These are phyloP conservation scores for Rubroboletus satanas DNA, from an alignment of 768 basidiomycete genomes.

Conservation along the genomic window DNA sequence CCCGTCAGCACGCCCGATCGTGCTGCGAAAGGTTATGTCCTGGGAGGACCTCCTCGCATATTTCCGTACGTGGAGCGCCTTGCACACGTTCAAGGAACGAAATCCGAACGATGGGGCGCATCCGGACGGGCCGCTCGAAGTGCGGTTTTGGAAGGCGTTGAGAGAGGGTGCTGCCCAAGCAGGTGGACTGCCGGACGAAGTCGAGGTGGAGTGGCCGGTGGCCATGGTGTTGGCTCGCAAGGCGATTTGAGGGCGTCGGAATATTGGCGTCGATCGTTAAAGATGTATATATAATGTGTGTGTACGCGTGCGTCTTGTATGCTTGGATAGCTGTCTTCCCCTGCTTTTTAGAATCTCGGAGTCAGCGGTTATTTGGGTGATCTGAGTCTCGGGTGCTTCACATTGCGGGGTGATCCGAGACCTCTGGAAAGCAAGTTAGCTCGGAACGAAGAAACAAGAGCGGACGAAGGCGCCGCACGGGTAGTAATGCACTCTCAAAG, in stretches of 20 bases:
- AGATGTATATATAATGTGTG: too few species aligned
- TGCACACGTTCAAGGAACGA: conserved; percentile 62
- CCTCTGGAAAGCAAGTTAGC: too few species aligned
- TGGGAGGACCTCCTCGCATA: conserved; percentile 68
- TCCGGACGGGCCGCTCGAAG: conserved; percentile 58
- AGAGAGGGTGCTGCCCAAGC: conserved; percentile 36
- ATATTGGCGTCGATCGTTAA: too few species aligned
- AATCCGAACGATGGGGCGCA: conserved; percentile 52
- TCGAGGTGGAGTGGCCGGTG: conserved; percentile 41
- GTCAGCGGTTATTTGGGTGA: too few species aligned
- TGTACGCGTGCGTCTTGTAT: background rate
- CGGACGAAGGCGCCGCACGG: too few species aligned
- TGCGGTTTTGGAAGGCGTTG: conserved; percentile 58
- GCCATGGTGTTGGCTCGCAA: conserved; percentile 25
- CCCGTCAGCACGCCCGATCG: conserved; percentile 36
- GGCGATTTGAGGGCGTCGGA: background rate
- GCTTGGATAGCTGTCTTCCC: background rate
- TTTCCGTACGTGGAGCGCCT: conserved; percentile 65
- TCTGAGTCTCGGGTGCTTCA: too few species aligned
- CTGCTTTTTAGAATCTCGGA: too few species aligned
- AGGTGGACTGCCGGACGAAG: conserved; percentile 19
- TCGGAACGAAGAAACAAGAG: too few species aligned
- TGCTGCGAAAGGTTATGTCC: conserved; percentile 56
- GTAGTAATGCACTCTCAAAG: too few species aligned
- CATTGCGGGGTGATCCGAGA: too few species aligned